These are phyloP conservation scores for Triticum turgidum DNA, from an alignment of 176 grass and related monocot genomes.

Conservation along the genomic window DNA sequence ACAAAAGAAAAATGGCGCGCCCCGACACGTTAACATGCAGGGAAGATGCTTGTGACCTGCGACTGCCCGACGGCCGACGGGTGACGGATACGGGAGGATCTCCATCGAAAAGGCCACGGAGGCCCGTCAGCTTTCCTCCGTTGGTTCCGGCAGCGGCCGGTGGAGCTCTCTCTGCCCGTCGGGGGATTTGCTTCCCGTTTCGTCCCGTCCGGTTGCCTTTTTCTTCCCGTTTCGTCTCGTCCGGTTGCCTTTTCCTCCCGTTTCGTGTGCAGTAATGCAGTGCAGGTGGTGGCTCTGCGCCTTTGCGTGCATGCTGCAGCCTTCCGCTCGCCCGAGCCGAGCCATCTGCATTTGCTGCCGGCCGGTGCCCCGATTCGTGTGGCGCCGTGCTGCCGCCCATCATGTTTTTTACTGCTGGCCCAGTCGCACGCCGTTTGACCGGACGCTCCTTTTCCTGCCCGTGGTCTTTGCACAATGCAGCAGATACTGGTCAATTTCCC, in stretches of 20 bases:
- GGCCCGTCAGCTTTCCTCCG: not conserved
- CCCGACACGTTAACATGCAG: constrained; percentile 6
- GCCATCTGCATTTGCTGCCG: not conserved
- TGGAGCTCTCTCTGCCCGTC: too few species aligned
- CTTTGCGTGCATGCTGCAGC: constrained; percentile 5
- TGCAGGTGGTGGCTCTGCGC: not conserved
- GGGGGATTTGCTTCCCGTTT: not conserved
- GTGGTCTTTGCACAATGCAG: not conserved
- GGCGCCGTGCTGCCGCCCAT: not conserved
- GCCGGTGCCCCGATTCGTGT: not conserved
- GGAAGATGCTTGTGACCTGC: not conserved
- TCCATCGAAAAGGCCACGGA: too few species aligned
- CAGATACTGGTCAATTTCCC: not conserved
- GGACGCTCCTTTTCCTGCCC: not conserved
- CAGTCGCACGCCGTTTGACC: constrained; percentile 32
- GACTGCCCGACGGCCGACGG: not conserved
- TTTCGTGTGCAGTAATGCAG: not conserved
- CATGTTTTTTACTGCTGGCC: not conserved
- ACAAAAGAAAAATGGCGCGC: not conserved
- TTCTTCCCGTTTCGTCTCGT: not conserved
- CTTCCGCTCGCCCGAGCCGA: not conserved
- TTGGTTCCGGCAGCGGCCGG: not conserved
- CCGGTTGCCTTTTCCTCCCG: not conserved
- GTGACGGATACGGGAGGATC: not conserved
- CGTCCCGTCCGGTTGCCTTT: too few species aligned